Percentiles rank a stretch among this genome's conserved stretches.
Evolutionary conservation across 2,329 filamentous ascomycete genomes (phyloP).

Genomic region (Pseudogymnoascus sp.): DNA sequence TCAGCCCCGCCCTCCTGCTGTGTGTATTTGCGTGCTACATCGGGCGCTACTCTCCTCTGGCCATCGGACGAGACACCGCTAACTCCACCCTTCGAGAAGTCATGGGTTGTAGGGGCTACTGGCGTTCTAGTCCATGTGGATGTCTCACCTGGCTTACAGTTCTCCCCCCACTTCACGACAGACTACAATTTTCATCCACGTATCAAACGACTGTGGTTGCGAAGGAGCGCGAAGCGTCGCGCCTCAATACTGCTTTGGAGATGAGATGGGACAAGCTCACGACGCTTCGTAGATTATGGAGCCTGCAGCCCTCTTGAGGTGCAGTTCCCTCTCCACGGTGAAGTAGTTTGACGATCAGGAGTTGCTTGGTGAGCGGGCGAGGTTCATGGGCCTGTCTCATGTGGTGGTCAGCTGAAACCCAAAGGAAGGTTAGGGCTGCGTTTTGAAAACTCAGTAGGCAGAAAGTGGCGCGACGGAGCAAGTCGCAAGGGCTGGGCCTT

Average conservation of each 20-base stretch:
- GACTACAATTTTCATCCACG: neutral
- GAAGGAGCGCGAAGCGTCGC: neutral
- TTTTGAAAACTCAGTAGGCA: neutral
- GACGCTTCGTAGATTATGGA: neutral
- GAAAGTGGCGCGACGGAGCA: neutral
- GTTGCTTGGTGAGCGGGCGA: neutral
- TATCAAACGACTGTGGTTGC: neutral
- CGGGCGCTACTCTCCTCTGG: neutral
- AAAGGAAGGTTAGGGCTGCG: neutral
- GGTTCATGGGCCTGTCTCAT: slow-evolving; percentile 3
- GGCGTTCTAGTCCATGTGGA: neutral
- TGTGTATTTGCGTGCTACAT: neutral
- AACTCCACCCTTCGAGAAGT: slow-evolving; percentile 1
- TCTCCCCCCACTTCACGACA: neutral
- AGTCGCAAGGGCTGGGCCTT: neutral
- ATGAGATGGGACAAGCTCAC: neutral
- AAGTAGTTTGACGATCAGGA: slow-evolving; percentile 2
- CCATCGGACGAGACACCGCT: neutral
- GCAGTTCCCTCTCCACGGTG: neutral
- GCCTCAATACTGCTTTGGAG: neutral
- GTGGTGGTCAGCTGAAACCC: neutral
- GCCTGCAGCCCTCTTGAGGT: neutral
- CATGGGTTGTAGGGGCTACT: neutral
- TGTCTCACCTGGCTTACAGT: neutral
- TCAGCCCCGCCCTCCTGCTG: neutral